Conservation (phyloP, 208 protist genomes). For the Leishmania aethiopica region DNA sequence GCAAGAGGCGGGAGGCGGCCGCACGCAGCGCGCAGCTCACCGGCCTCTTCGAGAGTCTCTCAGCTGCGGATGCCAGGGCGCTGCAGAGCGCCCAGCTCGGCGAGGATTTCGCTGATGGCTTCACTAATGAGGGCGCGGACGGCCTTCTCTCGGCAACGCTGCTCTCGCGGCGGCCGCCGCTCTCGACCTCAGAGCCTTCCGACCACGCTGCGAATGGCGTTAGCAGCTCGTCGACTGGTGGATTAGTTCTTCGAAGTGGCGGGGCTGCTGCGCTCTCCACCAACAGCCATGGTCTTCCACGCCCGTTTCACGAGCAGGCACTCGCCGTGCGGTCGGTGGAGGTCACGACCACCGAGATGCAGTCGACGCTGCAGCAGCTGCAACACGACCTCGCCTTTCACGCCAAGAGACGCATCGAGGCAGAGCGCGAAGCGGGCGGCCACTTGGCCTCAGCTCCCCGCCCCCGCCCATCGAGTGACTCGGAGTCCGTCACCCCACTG, state of each 20-base stretch:
- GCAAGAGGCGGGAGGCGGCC: conserved; percentile 1
- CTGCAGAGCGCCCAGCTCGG: neutral
- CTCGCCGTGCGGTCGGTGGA: conserved; percentile 33
- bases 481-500: neutral
- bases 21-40: conserved; percentile 22
- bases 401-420: conserved; percentile 8
- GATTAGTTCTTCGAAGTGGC: conserved; percentile 27
- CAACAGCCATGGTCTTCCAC: conserved; percentile 43
- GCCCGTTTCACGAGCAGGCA: conserved; percentile 57
- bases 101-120: neutral
- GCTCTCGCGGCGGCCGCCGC: neutral
- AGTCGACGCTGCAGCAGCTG: neutral
- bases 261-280: conserved; percentile 33
- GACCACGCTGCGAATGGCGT: neutral
- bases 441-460: neutral
- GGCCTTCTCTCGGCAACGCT: neutral
- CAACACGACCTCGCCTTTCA: neutral
- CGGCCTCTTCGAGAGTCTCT: conserved; percentile 13
- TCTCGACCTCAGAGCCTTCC: neutral
- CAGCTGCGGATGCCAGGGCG: conserved; percentile 6
- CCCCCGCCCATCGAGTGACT: neutral
- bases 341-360: conserved; percentile 22
- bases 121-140: neutral
- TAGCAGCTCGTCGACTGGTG: conserved; percentile 7
- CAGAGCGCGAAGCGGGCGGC: neutral